Evolutionary conservation across 495 filamentous ascomycete species (phyloP).

Genomic region (Extremus antarcticus): DNA sequence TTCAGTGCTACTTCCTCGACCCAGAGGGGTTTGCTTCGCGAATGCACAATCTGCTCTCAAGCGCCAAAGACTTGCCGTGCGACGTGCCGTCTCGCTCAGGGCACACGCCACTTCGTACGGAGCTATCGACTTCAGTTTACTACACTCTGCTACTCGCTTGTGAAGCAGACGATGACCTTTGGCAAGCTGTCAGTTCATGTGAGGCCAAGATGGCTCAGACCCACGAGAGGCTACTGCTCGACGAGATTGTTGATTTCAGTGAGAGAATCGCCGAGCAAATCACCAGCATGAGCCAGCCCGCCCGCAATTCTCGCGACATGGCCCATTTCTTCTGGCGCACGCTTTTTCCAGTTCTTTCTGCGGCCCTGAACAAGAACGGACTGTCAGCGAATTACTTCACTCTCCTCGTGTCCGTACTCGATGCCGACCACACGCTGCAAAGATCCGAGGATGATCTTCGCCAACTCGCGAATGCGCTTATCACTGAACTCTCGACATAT

Average conservation of each 20-base stretch:
- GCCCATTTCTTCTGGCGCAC: slow-evolving; percentile 2
- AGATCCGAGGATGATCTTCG: slow-evolving; percentile 3
- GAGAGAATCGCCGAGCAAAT: not conserved
- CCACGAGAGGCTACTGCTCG: slow-evolving; percentile 1
- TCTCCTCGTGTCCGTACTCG: slow-evolving; percentile 4
- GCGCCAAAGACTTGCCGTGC: not conserved
- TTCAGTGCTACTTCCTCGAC: slow-evolving; percentile 1
- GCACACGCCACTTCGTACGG: not conserved
- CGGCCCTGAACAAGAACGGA: not conserved
- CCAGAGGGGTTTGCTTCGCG: not conserved
- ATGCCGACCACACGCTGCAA: not conserved
- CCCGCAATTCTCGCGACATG: not conserved
- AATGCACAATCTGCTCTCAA: not conserved
- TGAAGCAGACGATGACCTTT: slow-evolving; percentile 1
- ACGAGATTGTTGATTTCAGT: not conserved
- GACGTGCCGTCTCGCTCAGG: not conserved
- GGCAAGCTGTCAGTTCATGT: not conserved
- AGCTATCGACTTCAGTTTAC: not conserved
- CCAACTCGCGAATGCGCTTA: not conserved
- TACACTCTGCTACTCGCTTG: not conserved
- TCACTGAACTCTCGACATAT: slow-evolving; percentile 1
- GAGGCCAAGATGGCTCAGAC: not conserved
- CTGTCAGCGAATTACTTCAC: not conserved
- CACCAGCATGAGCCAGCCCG: slow-evolving; percentile 2
- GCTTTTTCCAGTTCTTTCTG: not conserved